phyloP scores from a whole-genome alignment of 2,329 filamentous ascomycete genomes.

The Fusarium papillatum region DNA sequence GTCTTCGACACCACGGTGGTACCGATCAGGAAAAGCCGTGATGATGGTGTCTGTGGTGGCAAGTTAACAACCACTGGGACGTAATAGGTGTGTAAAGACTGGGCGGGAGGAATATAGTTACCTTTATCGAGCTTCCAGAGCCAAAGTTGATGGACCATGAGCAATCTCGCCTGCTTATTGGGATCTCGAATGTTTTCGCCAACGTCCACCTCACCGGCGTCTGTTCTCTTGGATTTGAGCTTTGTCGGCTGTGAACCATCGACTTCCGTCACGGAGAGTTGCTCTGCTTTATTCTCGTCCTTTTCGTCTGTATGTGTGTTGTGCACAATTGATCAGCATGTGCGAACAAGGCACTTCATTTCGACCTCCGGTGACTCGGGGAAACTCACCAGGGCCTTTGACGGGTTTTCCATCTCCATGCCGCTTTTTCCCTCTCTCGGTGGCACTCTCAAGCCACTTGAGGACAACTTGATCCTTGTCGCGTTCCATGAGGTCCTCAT shows the following conservation, averaged over 20 bases:
- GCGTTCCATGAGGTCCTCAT: neutral
- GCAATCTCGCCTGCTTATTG: slow-evolving; percentile 18
- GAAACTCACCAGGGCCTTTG: neutral
- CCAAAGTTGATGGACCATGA: slow-evolving; percentile 35
- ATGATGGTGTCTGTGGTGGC: slow-evolving; percentile 23
- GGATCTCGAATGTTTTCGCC: neutral
- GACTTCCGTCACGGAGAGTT: neutral
- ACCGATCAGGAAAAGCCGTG: slow-evolving; percentile 23
- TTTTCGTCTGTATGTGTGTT: neutral
- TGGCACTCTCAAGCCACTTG: slow-evolving; percentile 4
- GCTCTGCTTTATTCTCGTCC: neutral
- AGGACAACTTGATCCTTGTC: slow-evolving; percentile 20
- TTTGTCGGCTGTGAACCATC: neutral
- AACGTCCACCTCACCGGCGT: neutral
- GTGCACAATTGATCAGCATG: neutral
- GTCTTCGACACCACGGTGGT: slow-evolving; percentile 15
- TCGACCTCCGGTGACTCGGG: neutral
- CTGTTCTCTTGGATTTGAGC: neutral
- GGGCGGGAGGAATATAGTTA: neutral
- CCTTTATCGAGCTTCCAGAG: slow-evolving; percentile 38
- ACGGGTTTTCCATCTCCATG: neutral
- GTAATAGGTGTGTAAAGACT: neutral
- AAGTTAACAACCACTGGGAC: neutral
- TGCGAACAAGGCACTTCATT: neutral
- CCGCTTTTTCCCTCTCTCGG: neutral